Percentiles rank a stretch among this genome's conserved stretches.
These are phyloP conservation scores for Lignosus rhinocerotis DNA, from an alignment of 1,284 basidiomycete species.

Conservation along the genomic window DNA sequence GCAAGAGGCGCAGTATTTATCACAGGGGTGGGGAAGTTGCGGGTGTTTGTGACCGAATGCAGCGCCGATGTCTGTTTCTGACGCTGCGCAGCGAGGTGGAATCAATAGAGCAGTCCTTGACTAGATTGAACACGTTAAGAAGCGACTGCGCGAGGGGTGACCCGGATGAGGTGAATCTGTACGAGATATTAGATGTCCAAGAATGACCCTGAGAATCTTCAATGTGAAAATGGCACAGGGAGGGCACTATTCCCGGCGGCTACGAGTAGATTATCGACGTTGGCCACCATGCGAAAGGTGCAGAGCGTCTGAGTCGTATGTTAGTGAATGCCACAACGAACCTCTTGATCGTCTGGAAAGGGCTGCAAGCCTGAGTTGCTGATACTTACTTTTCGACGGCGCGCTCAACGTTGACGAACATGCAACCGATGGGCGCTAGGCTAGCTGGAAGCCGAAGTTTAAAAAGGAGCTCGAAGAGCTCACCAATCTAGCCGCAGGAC, in stretches of 20 bases:
- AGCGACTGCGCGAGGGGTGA: conserved; percentile 5
- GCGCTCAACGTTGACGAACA: background rate
- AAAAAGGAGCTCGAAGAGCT: conserved; percentile 1
- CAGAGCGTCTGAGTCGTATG: no score
- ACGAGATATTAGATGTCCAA: background rate
- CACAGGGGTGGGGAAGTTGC: conserved; percentile 6
- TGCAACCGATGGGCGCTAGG: background rate
- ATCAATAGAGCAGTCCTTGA: conserved; percentile 9
- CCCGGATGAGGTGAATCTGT: background rate
- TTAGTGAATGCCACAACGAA: background rate
- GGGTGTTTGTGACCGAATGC: conserved; percentile 14
- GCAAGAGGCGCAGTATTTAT: conserved; percentile 15
- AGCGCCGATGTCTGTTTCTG: conserved; percentile 13
- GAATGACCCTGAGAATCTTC: background rate
- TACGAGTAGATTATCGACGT: no score
- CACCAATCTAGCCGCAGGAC: background rate
- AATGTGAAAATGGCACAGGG: no score
- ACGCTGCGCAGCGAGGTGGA: conserved; percentile 21
- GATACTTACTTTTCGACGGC: background rate
- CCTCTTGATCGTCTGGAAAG: background rate
- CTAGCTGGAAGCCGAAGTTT: background rate
- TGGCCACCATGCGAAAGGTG: no score
- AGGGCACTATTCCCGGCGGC: no score
- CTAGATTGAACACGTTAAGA: conserved; percentile 1
- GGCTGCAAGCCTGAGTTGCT: background rate